Base-by-base conservation (phyloP, 1,284 basidiomycete species). In the Ganoderma lingzhi region DNA sequence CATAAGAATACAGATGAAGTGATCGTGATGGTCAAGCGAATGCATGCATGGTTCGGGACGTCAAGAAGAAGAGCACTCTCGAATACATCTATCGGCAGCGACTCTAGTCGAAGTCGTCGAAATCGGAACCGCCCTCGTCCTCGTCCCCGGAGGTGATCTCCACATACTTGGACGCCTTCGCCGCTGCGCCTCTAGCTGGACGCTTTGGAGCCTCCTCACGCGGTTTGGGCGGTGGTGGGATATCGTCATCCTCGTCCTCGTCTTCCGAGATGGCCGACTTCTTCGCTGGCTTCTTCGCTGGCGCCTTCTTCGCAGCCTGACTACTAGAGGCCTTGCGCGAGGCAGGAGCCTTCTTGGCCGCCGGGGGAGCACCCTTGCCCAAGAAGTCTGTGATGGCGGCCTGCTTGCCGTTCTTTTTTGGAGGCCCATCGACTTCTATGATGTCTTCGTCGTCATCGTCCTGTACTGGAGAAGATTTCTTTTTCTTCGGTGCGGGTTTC, bases 331-430 rank as follows among this genome's bases (percentile, higher is more conserved):
- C 67, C 65, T 80, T 80, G 62, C 77, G 70, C 14, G 70, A 69
- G 1, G 79, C 76, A 6, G 78, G 74, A 35, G 76, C 74, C 69
- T 73, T 72, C 42, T 74, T 72, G 2, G 73, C 70, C 1, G 69
- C 66, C 6, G 65, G 64, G 70, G 81, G 79, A 32, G 80, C 80
- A 10, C 83, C 81, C 73, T 92, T 91, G 58, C 82, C 83, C 69
- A 91, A 90, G 80, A 90, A 90, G 75, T 91, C 88, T 1, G 87
- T 86, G 45, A 89, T 82, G 0, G 84, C 78, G 0, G 84, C 77
- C 72, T 87, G 86, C 70, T 80, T 78, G 32, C 72, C 72, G 48
- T 82, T 77, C 72, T 77, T 73, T 74, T 79, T 80, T 0, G 83
- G 76, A 69, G 77, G 78, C 12, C 84, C 84, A 74, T 88, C 86